Evolutionary conservation across 108 stramenopile species (phyloP), one percentile per base, ranked within the genome.

Genomic region (Stephanodiscus triporus): DNA sequence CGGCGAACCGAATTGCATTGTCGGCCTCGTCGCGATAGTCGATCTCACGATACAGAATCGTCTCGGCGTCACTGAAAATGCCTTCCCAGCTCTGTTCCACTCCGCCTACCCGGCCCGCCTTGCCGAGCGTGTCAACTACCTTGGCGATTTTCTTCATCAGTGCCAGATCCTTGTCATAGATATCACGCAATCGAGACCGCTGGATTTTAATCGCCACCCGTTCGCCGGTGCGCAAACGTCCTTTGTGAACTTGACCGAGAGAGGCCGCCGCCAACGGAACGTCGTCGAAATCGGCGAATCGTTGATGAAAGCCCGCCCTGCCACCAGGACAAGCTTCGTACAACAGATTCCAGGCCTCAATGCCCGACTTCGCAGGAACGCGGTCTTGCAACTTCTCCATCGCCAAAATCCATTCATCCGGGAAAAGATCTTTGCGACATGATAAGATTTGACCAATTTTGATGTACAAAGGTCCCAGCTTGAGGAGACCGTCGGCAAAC

Each of bases 361-460:
- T 60, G 19, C 95, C 94, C 29, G 77, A 75, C 59, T 88, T 90
- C 2, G 95, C 88, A 24, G 97, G 97, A 2, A 97, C 92, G 29
- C 85, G 87, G 70, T 98, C 97, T 82, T 98, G 97, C 51, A 98
- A 64, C 27, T 77, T 84, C 78, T 92, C 95, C 81, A 98, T 87
- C 30, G 93, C 89, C 27, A 76, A 55, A 36, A 95, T 84, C 94
- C 96, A 98, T 82, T 95, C 92, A 14, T 66, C 61, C 9, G 95
- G 93, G 34, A 96, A 81, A 29, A 96, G 72, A 50, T 96, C 92
- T 34, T 90, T 81, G 13, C 94, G 88, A 70, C 94, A 96, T 36
- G 95, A 92, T 9, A 96, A 55, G 32, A 97, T 97, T 75, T 98
- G 97, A 11, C 97, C 97, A 63, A 97, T 83, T 77, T 98, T 98